Evolutionary conservation across 2,329 filamentous ascomycete genomes (phyloP).

Genomic region (Xylariaceae sp.): DNA sequence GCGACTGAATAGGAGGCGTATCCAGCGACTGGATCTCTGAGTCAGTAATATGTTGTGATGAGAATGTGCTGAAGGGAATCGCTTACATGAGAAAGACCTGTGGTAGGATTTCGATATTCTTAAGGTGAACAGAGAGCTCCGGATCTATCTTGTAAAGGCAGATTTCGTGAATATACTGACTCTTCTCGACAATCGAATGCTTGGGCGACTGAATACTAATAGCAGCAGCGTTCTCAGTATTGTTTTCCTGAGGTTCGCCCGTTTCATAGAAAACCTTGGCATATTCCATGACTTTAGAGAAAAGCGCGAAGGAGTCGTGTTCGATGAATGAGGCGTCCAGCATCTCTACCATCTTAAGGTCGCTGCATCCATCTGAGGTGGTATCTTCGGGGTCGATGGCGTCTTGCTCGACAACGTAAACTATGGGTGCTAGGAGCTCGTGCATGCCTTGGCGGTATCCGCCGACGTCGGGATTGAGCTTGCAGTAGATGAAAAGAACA

Average conservation of each 20-base stretch:
- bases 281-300: conserved; percentile 80
- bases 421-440: conserved; percentile 82
- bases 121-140: conserved; percentile 75
- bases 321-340: conserved; percentile 73
- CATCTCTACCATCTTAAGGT: conserved; percentile 56
- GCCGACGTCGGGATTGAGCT: conserved; percentile 77
- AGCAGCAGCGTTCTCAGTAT: conserved; percentile 17
- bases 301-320: conserved; percentile 84
- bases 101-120: conserved; percentile 80
- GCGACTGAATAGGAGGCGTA: conserved; percentile 83
- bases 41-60: conserved; percentile 7
- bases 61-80: neutral
- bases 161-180: conserved; percentile 79
- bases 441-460: conserved; percentile 99
- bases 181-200: conserved; percentile 77
- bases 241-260: conserved; percentile 36
- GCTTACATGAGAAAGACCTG: conserved; percentile 90
- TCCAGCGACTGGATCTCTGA: conserved; percentile 65
- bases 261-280: conserved; percentile 85
- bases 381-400: conserved; percentile 53
- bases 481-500: conserved; percentile 90
- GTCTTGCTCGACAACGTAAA: conserved; percentile 80
- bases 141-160: conserved; percentile 74
- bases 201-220: conserved; percentile 37
- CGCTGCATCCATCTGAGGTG: conserved; percentile 35